phyloP scores from a whole-genome alignment of 1,139 yeast species.

The Yamadazyma aaseri region DNA sequence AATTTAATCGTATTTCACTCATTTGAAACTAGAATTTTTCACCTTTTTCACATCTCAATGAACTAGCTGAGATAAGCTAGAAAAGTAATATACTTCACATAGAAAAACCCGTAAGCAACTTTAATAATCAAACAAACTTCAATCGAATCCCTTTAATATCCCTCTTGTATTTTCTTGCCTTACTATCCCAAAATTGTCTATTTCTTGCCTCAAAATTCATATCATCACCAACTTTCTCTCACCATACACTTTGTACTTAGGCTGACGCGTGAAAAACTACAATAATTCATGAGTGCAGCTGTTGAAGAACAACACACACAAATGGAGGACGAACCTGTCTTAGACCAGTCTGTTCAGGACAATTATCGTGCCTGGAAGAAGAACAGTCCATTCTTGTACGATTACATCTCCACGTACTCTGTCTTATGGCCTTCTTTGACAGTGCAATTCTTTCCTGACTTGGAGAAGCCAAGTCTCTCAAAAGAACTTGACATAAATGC shows the following conservation, averaged over 20 bases:
- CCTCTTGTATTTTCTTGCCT: no score
- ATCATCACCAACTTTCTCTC: not conserved
- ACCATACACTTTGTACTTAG: not conserved
- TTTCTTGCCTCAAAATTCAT: no score
- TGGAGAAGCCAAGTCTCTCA: constrained; percentile 20
- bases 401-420: constrained; percentile 48
- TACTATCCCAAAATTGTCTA: no score
- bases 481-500: constrained; percentile 5
- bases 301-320: not conserved
- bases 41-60: constrained; percentile 5
- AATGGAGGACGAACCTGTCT: constrained; percentile 3
- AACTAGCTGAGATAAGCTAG: no score
- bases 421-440: constrained; percentile 57
- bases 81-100: no score
- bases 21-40: no score
- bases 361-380: constrained; percentile 55
- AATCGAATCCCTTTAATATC: no score
- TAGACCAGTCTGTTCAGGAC: constrained; percentile 22
- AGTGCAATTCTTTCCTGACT: constrained; percentile 56
- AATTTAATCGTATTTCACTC: constrained; percentile 58
- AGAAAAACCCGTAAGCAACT: no score
- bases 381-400: constrained; percentile 52
- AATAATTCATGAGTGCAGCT: not conserved
- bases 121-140: no score
- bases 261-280: not conserved